phyloP scores from a whole-genome alignment of 495 filamentous ascomycete genomes.

The Daldinia loculata region DNA sequence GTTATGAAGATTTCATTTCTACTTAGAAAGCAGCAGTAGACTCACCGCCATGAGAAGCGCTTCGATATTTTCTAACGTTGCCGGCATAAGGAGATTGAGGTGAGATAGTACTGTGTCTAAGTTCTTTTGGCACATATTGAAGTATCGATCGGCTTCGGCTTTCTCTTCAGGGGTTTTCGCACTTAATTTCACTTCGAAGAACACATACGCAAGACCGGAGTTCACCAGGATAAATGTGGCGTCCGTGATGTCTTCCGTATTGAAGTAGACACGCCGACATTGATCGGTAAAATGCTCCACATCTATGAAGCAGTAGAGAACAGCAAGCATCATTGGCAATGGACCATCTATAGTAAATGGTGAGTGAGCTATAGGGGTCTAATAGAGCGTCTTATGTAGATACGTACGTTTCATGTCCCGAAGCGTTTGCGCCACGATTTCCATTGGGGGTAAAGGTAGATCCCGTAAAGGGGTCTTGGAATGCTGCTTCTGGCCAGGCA shows the following conservation, averaged over 20 bases:
- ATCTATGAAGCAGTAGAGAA: slow-evolving; percentile 54
- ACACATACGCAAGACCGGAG: slow-evolving; percentile 64
- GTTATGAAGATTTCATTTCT: neutral
- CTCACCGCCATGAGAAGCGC: slow-evolving; percentile 67
- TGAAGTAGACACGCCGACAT: slow-evolving; percentile 67
- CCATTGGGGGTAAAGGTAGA: slow-evolving; percentile 64
- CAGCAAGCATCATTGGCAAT: slow-evolving; percentile 49
- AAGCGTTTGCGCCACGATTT: slow-evolving; percentile 60
- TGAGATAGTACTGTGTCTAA: slow-evolving; percentile 66
- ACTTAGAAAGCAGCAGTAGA: slow-evolving; percentile 6
- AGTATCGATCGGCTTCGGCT: slow-evolving; percentile 52
- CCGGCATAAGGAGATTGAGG: slow-evolving; percentile 66
- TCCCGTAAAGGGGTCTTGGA: slow-evolving; percentile 56
- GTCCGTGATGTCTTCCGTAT: slow-evolving; percentile 64
- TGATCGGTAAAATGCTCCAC: slow-evolving; percentile 65
- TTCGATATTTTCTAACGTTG: slow-evolving; percentile 65
- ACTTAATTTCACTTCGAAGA: slow-evolving; percentile 58
- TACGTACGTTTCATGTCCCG: slow-evolving; percentile 54
- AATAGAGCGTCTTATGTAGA: neutral
- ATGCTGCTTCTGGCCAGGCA: slow-evolving; percentile 53
- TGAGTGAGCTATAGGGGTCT: slow-evolving; percentile 10
- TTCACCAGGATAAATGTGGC: slow-evolving; percentile 66
- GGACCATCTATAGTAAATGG: slow-evolving; percentile 41
- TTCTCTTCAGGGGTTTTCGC: slow-evolving; percentile 47
- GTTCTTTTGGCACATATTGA: slow-evolving; percentile 61